Base-by-base conservation (phyloP, 2,329 filamentous ascomycete genomes). In the Alternaria solani region DNA sequence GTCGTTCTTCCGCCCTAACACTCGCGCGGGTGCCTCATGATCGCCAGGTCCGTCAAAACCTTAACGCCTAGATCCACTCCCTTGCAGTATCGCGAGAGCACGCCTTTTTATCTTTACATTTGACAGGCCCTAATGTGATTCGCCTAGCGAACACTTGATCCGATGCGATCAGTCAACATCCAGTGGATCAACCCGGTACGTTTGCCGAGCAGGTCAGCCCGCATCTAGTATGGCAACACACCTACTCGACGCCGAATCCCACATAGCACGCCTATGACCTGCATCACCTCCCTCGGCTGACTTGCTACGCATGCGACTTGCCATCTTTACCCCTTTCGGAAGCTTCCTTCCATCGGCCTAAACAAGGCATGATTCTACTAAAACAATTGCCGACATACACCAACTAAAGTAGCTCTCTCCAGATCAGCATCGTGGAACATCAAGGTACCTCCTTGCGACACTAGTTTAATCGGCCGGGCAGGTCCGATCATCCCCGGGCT, bases 31-130 rank as follows among this genome's bases (percentile, higher is more conserved):
- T 18, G 20, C 34, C 8, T 26, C 16, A 20, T 36, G 46, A 49
- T 49, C 46, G 20, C 20, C 32, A 49, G 34, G 32, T 36, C 46
- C 46, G 46, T 49, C 46, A 14, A 49, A 49, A 49, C 46, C 46
- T 38, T 49, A 49, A 49, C 20, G 46, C 20, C 30, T 14, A 23
- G 30, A 36, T 36, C 46, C 46, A 36, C 30, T 36, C 46, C 30
- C 46, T 36, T 49, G 46, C 46, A 49, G 46, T n/a, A 49, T 49
- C 46, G 46, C 20, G 23, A 26, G 46, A 36, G 46, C 46, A 49
- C 46, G 30, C 46, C 20, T 25, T 38, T n/a, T 38, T 38, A 38
- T 14, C 32, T 25, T 25, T n/a, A 23, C 5, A n/a, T 49, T 38
- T 36, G 46, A 38, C 46, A 38, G 32, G 32, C 46, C 46, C 36